Evolutionary conservation across 2,329 filamentous ascomycete species (phyloP).

Genomic region (Saccharata proteae): DNA sequence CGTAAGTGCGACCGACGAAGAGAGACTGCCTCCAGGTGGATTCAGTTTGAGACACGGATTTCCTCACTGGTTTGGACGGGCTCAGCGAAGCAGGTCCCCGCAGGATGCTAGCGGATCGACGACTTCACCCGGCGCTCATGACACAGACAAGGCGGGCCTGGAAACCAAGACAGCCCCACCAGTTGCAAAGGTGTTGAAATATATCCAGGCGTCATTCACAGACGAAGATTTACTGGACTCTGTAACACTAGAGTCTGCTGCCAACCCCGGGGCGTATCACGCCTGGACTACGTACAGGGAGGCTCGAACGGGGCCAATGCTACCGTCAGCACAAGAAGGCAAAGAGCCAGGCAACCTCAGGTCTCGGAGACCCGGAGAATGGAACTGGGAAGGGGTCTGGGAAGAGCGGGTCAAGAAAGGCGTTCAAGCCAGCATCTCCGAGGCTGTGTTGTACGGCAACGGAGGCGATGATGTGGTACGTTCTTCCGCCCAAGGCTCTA

Average conservation of each 20-base stretch:
- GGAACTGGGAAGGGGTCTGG: constrained; percentile 99
- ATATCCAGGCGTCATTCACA: constrained; percentile 73
- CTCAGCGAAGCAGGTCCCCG: constrained; percentile 15
- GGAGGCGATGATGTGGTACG: constrained; percentile 59
- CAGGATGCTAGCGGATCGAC: constrained; percentile 17
- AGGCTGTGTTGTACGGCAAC: constrained; percentile 65
- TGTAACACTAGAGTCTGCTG: constrained; percentile 68
- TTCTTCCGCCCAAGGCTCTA: background rate
- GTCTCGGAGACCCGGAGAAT: constrained; percentile 61
- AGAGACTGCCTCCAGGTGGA: constrained; percentile 72
- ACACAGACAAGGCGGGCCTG: constrained; percentile 8
- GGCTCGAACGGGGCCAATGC: constrained; percentile 4
- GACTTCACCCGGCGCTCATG: background rate
- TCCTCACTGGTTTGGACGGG: constrained; percentile 65
- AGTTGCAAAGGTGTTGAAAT: constrained; percentile 54
- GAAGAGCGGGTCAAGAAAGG: constrained; percentile 75
- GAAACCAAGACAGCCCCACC: constrained; percentile 8
- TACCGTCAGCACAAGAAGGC: constrained; percentile 4
- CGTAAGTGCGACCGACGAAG: constrained; percentile 71
- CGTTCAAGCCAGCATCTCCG: constrained; percentile 64
- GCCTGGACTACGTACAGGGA: constrained; percentile 68
- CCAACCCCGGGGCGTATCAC: constrained; percentile 86
- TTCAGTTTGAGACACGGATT: constrained; percentile 89
- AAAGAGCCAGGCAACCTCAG: constrained; percentile 26
- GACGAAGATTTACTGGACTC: constrained; percentile 65